These are phyloP conservation scores for Xylaria flabelliformis DNA, from an alignment of 495 filamentous ascomycete genomes.

Conservation along the genomic window DNA sequence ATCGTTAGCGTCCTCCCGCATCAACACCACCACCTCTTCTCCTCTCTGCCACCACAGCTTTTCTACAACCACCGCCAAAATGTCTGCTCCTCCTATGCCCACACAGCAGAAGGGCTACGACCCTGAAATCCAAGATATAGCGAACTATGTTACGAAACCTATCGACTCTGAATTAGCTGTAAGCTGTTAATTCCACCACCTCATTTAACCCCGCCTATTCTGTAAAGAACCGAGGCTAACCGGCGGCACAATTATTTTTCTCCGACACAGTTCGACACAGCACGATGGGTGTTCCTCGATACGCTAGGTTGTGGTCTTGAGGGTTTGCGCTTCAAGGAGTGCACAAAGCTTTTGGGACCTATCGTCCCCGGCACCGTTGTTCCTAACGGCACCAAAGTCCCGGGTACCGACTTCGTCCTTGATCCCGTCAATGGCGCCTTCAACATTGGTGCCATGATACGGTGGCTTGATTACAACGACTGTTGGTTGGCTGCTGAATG, in stretches of 20 bases:
- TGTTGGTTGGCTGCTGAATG: constrained; percentile 99
- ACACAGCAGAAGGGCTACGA: constrained; percentile 70
- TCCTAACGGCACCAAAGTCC: constrained; percentile 90
- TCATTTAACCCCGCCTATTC: constrained; percentile 7
- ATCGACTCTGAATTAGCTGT: constrained; percentile 93
- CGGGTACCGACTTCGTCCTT: constrained; percentile 90
- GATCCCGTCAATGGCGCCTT: constrained; percentile 96
- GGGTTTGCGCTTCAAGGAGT: constrained; percentile 94
- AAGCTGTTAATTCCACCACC: constrained; percentile 45
- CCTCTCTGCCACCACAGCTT: constrained; percentile 48
- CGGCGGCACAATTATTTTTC: constrained; percentile 31
- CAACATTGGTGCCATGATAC: constrained; percentile 98
- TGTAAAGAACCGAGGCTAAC: constrained; percentile 32
- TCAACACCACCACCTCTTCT: constrained; percentile 29
- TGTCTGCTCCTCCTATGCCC: constrained; percentile 58
- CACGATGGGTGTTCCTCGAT: constrained; percentile 87
- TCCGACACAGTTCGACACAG: constrained; percentile 82
- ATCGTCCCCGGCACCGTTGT: constrained; percentile 90
- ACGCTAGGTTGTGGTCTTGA: constrained; percentile 96
- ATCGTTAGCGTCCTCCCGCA: constrained; percentile 31
- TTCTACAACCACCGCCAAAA: constrained; percentile 62
- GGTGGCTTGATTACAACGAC: constrained; percentile 99
- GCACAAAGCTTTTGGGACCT: constrained; percentile 92
- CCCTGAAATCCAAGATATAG: constrained; percentile 92
- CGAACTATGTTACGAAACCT: constrained; percentile 87